Percentiles rank a stretch among this genome's conserved stretches.
Evolutionary conservation across 495 filamentous ascomycete species (phyloP).

Genomic region (Chaetomium cochliodes): DNA sequence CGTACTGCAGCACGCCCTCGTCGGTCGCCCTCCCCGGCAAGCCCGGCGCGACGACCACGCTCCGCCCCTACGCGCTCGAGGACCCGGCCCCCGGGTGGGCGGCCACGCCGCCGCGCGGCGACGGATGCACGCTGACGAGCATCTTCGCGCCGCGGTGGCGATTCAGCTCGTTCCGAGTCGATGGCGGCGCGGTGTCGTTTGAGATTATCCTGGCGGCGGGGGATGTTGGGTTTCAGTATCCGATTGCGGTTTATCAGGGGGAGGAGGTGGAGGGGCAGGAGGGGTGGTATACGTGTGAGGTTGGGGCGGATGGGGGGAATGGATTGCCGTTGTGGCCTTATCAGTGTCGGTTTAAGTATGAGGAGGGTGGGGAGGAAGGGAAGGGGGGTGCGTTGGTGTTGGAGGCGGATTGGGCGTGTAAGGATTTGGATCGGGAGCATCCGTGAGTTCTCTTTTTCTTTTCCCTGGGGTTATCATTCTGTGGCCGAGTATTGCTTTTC

Average conservation of each 20-base stretch:
- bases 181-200: conserved; percentile 19
- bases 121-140: conserved; percentile 35
- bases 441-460: conserved; percentile 28
- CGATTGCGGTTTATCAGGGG: conserved; percentile 25
- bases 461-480: no score
- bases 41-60: conserved; percentile 7
- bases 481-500: no score
- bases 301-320: conserved; percentile 25
- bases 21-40: conserved; percentile 21
- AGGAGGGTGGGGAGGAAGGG: background rate
- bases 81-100: conserved; percentile 19
- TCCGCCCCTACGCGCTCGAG: conserved; percentile 32
- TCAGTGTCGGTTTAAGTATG: conserved; percentile 27
- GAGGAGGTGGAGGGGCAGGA: background rate
- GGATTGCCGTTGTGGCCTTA: conserved; percentile 29
- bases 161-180: conserved; percentile 28
- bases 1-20: conserved; percentile 8
- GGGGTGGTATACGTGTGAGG: conserved; percentile 28
- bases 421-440: conserved; percentile 29
- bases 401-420: conserved; percentile 34
- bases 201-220: conserved; percentile 28
- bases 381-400: conserved; percentile 23
- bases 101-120: conserved; percentile 11
- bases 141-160: conserved; percentile 31
- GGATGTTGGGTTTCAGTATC: conserved; percentile 29